Percentiles rank a stretch among this genome's conserved stretches.
These are phyloP conservation scores for Colletotrichum sp. DNA, from an alignment of 2,329 filamentous ascomycete species.

Conservation along the genomic window DNA sequence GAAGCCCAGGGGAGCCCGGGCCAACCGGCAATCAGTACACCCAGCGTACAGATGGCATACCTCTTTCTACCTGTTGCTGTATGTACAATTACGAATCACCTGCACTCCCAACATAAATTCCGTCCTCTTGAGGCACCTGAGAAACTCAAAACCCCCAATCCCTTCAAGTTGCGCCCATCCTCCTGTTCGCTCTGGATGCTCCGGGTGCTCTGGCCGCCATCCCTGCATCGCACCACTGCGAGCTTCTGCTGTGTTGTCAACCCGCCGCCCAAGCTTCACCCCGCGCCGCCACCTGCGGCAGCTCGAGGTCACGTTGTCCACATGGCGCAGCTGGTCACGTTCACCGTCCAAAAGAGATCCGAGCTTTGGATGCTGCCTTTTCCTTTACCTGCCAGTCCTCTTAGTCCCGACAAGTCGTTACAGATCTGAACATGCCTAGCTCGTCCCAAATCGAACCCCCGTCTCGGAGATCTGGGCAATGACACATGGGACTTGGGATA, in stretches of 20 bases:
- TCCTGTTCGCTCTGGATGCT: neutral
- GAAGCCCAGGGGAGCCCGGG: neutral
- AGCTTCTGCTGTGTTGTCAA: neutral
- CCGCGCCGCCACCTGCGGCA: neutral
- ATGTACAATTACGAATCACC: neutral
- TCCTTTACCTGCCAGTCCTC: neutral
- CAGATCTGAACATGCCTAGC: neutral
- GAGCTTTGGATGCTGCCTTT: neutral
- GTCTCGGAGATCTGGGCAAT: neutral
- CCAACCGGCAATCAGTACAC: neutral
- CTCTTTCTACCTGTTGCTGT: neutral
- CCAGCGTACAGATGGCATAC: neutral
- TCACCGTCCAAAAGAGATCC: neutral
- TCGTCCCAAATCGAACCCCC: neutral
- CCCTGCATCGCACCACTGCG: slow-evolving; percentile 1
- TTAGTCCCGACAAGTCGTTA: neutral
- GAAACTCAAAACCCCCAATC: neutral
- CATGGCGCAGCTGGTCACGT: slow-evolving; percentile 15
- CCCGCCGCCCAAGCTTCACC: neutral
- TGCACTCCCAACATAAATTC: neutral
- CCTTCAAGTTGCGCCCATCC: neutral
- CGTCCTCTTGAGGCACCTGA: neutral
- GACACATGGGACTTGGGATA: neutral
- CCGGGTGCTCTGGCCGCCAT: neutral
- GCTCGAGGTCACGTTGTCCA: slow-evolving; percentile 9